Percentiles rank a stretch among this genome's conserved stretches.
These are phyloP conservation scores for Linnemannia exigua DNA, from an alignment of 192 early-diverging fungal species.

Conservation along the genomic window DNA sequence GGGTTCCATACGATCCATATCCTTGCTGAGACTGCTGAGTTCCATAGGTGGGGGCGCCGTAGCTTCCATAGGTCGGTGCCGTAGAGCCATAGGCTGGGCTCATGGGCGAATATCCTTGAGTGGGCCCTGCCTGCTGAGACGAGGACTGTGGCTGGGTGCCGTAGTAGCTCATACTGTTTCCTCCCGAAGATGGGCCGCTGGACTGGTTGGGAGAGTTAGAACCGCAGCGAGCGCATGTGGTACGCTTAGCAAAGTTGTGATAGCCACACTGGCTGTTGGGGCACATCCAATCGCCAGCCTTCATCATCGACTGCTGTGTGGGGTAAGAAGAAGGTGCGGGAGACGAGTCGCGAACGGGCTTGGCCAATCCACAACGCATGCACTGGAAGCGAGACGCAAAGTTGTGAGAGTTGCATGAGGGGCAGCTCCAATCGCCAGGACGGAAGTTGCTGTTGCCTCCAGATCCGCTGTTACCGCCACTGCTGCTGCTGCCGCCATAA, in stretches of 20 bases:
- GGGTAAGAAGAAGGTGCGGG: constrained; percentile 29
- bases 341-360: constrained; percentile 41
- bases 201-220: constrained; percentile 24
- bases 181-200: constrained; percentile 23
- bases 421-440: constrained; percentile 79
- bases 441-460: constrained; percentile 62
- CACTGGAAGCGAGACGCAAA: constrained; percentile 78
- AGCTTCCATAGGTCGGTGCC: constrained; percentile 45
- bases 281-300: constrained; percentile 67
- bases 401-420: constrained; percentile 75
- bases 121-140: constrained; percentile 25
- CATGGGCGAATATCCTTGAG: constrained; percentile 52
- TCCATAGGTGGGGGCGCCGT: constrained; percentile 41
- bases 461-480: constrained; percentile 39
- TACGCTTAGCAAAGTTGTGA: constrained; percentile 67
- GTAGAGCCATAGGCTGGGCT: constrained; percentile 41
- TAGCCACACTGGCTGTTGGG: constrained; percentile 59
- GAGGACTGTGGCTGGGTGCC: constrained; percentile 45
- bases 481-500: constrained; percentile 40
- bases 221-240: constrained; percentile 60
- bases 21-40: constrained; percentile 54
- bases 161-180: constrained; percentile 43
- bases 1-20: constrained; percentile 57
- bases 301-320: constrained; percentile 40
- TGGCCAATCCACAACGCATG: constrained; percentile 65